Percentiles rank a stretch among this genome's conserved stretches.
These are phyloP conservation scores for Pichia paraexigua DNA, from an alignment of 805 yeast species.

Conservation along the genomic window DNA sequence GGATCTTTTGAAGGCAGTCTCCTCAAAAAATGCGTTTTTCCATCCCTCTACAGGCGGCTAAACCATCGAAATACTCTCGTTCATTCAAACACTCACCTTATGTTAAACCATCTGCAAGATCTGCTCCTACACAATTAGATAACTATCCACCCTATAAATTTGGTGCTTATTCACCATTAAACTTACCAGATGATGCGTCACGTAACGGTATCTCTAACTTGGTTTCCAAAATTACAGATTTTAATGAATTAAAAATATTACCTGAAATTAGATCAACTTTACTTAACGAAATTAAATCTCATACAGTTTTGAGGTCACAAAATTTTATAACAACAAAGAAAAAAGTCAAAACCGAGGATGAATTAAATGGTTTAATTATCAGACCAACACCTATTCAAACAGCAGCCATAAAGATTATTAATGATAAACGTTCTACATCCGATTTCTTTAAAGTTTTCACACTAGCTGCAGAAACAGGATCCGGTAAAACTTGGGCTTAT, in stretches of 20 bases:
- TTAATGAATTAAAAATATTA: slow-evolving; percentile 57
- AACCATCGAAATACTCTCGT: not conserved
- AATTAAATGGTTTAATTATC: slow-evolving; percentile 31
- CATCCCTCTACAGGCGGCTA: not conserved
- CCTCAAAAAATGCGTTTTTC: not conserved
- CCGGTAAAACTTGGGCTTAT: slow-evolving; percentile 94
- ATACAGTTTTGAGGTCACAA: slow-evolving; percentile 34
- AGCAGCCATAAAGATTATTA: slow-evolving; percentile 57
- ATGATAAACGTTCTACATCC: slow-evolving; percentile 29
- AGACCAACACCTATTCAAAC: slow-evolving; percentile 78
- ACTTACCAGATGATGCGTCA: slow-evolving; percentile 30
- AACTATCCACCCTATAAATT: slow-evolving; percentile 29
- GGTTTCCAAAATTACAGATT: slow-evolving; percentile 48
- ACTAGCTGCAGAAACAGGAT: slow-evolving; percentile 94
- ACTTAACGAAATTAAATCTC: slow-evolving; percentile 41
- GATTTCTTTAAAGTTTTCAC: slow-evolving; percentile 53
- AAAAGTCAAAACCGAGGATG: slow-evolving; percentile 26
- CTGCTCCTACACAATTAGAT: slow-evolving; percentile 7
- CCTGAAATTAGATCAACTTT: slow-evolving; percentile 61
- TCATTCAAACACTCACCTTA: not conserved
- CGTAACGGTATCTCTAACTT: slow-evolving; percentile 31
- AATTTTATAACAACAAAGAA: slow-evolving; percentile 23
- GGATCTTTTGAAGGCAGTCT: not conserved
- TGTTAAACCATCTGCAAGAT: not conserved
- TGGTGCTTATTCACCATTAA: slow-evolving; percentile 44